Conservation (phyloP, 1,284 basidiomycete genomes). For the Sanghuangporus baumii region DNA sequence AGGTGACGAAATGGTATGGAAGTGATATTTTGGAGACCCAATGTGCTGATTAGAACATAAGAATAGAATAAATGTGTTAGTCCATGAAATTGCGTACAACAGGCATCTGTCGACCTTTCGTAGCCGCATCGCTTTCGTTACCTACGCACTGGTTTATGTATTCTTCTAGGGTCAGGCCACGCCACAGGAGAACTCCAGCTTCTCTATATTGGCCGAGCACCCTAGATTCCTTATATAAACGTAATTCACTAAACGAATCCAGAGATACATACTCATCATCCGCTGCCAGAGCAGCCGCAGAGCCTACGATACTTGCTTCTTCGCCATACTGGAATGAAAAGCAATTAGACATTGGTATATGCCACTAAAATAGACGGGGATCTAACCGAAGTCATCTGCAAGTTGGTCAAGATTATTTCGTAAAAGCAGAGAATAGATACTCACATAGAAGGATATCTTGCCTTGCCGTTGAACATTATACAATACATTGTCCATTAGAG, state of each 20-base stretch:
- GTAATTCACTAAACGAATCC: not conserved
- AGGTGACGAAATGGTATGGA: constrained; percentile 91
- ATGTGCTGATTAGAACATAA: constrained; percentile 57
- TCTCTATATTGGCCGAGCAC: constrained; percentile 76
- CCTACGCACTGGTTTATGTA: constrained; percentile 89
- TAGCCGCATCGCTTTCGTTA: constrained; percentile 73
- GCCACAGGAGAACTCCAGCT: constrained; percentile 85
- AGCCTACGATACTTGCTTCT: constrained; percentile 88
- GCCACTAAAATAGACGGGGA: not conserved
- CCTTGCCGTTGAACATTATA: constrained; percentile 93
- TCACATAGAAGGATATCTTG: constrained; percentile 89
- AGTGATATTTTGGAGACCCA: constrained; percentile 78
- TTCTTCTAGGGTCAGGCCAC: constrained; percentile 69
- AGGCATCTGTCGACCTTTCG: constrained; percentile 89
- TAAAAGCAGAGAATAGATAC: not conserved
- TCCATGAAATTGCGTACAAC: constrained; percentile 42
- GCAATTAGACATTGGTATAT: constrained; percentile 13
- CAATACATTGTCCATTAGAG: constrained; percentile 81
- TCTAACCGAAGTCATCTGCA: constrained; percentile 71
- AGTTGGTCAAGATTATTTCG: not conserved
- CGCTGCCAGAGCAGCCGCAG: constrained; percentile 77
- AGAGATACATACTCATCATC: constrained; percentile 74
- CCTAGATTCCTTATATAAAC: constrained; percentile 13
- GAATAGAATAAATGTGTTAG: not conserved
- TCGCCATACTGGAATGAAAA: constrained; percentile 67